Base-by-base conservation (phyloP, 192 early-diverging fungal genomes). In the Backusella sp. region DNA sequence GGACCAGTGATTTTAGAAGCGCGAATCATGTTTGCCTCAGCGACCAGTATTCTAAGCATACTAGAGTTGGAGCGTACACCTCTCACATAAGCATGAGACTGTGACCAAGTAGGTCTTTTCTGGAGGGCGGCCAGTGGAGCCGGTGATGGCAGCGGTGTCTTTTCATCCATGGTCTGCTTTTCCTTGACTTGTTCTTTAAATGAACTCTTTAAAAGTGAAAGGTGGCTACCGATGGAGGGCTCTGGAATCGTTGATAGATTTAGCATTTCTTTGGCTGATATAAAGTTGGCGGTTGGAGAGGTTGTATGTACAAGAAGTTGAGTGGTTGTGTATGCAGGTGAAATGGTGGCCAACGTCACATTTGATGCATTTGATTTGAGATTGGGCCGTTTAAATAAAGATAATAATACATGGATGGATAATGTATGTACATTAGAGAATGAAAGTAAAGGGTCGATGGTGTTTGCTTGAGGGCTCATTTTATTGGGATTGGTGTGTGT, bases 21-120 rank as follows among this genome's bases (percentile, higher is more conserved):
- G 4, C 86, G 80, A 68, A 87, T 85, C 86, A 87, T 87, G 46
- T 85, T 85, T 42, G 85, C 59, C 46, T 87, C 86, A 26, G 83
- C 76, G 35, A 77, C 77, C 59, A 87, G 80, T 68, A 85, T 87
- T 11, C 86, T 77, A 34, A 87, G 74, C 67, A 84, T 84, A 74
- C 78, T 79, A 1, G 81, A 34, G 75, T 86, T 86, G 19, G 81
- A 77, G 21, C 68, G 68, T 23, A 37, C 1, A 1, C 68, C 68
- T 39, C 68, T 69, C 21, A 69, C 19, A 37, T 69, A 69, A 12
- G 21, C 36, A 69, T 69, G 68, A 11, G 68, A 69, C 11, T 69
- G n/a, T 41, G 68, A 39, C 68, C 68, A 69, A 69, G 36, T 23
- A 26, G 68, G 68, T 69, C 36, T 69, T n/a, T 69, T 69, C 26